phyloP scores from a whole-genome alignment of 2,329 filamentous ascomycete genomes.

The Exophiala xenobiotica region DNA sequence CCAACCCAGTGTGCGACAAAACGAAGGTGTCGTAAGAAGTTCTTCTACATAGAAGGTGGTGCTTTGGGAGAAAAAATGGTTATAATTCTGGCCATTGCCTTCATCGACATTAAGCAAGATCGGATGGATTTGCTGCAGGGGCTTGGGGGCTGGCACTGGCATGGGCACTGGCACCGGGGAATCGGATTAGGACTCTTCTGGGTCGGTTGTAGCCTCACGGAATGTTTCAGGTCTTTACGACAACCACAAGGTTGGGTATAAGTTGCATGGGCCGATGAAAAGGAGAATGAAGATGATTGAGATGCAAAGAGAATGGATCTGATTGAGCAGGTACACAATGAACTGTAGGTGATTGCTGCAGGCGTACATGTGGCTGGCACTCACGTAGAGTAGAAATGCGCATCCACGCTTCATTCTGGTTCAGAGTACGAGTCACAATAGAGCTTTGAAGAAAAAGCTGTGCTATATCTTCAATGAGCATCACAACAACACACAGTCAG shows the following conservation, averaged over 20 bases:
- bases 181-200: slow-evolving; percentile 7
- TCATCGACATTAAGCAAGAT: no score
- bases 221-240: slow-evolving; percentile 14
- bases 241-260: slow-evolving; percentile 6
- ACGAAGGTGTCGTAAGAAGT: not conserved
- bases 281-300: no score
- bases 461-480: no score
- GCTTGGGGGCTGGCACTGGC: slow-evolving; percentile 7
- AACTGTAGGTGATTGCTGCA: not conserved
- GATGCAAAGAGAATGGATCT: no score
- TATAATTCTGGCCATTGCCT: no score
- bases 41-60: not conserved
- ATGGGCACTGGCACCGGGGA: no score
- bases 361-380: not conserved
- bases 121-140: slow-evolving; percentile 18
- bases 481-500: no score
- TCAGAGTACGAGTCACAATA: no score
- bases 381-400: not conserved
- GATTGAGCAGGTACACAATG: no score
- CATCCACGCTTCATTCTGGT: not conserved
- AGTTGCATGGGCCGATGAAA: not conserved
- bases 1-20: not conserved
- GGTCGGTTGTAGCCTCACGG: slow-evolving; percentile 3
- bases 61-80: slow-evolving; percentile 2
- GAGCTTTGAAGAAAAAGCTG: no score